phyloP scores from a whole-genome alignment of 2,329 filamentous ascomycete genomes.

The Botrytis porri region DNA sequence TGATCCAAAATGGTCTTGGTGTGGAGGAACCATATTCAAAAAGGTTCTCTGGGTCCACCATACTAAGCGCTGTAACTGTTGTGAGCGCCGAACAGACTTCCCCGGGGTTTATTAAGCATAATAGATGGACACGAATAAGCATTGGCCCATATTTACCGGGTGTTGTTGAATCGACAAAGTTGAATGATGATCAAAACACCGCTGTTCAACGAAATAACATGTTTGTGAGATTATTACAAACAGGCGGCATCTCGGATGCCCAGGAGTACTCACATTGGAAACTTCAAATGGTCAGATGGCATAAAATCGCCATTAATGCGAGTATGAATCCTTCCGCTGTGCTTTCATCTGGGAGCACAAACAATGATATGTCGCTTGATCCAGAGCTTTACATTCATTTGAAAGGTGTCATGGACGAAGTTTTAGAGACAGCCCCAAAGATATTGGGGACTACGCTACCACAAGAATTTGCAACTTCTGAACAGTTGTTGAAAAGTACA shows the following conservation, averaged over 20 bases:
- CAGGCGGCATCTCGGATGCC: conserved; percentile 62
- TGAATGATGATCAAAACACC: conserved; percentile 10
- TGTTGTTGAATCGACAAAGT: conserved; percentile 35
- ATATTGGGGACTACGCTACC: conserved; percentile 62
- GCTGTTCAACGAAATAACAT: conserved; percentile 39
- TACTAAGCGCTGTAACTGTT: conserved; percentile 68
- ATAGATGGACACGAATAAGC: conserved; percentile 71
- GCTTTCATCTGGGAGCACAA: conserved; percentile 60
- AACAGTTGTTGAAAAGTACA: conserved; percentile 61
- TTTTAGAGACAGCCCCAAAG: conserved; percentile 60
- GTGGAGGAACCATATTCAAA: conserved; percentile 54
- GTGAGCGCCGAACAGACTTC: conserved; percentile 64
- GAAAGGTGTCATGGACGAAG: conserved; percentile 66
- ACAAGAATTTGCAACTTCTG: conserved; percentile 56
- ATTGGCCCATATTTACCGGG: conserved; percentile 62
- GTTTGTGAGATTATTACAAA: conserved; percentile 46
- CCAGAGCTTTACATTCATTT: conserved; percentile 61
- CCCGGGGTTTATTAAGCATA: conserved; percentile 63
- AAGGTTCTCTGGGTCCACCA: conserved; percentile 58
- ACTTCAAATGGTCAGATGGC: conserved; percentile 69
- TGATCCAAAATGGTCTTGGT: conserved; percentile 38
- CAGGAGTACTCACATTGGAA: conserved; percentile 62
- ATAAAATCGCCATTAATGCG: conserved; percentile 74
- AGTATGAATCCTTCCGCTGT: conserved; percentile 72
- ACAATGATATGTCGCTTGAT: conserved; percentile 64